Evolutionary conservation across 2,329 filamentous ascomycete genomes (phyloP).

Genomic region (Apiospora pterosperma): DNA sequence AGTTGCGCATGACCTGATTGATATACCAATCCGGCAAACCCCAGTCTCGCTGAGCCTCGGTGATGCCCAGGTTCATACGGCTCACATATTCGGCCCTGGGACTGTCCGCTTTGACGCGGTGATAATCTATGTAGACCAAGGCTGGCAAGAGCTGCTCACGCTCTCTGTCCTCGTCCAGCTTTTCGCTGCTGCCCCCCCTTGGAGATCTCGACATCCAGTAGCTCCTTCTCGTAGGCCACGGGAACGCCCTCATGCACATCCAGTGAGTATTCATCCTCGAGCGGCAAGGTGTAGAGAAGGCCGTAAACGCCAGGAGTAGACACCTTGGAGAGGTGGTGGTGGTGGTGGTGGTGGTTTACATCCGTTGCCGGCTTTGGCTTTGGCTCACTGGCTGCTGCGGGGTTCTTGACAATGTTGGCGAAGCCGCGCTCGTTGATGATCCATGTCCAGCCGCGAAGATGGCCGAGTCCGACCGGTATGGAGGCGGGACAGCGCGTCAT

Average conservation of each 20-base stretch:
- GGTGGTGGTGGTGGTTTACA: neutral
- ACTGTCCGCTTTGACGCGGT: constrained; percentile 31
- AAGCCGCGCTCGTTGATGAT: constrained; percentile 65
- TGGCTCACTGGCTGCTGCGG: neutral
- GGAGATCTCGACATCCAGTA: constrained; percentile 28
- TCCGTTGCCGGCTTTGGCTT: neutral
- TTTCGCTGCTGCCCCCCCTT: constrained; percentile 13
- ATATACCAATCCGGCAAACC: constrained; percentile 56
- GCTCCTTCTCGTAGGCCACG: constrained; percentile 55
- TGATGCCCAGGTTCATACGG: constrained; percentile 61
- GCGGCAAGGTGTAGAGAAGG: constrained; percentile 50
- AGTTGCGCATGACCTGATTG: constrained; percentile 48
- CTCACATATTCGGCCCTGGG: constrained; percentile 57
- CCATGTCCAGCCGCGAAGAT: constrained; percentile 57
- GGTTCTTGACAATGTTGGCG: constrained; percentile 58
- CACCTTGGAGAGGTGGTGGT: neutral
- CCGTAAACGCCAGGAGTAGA: constrained; percentile 47
- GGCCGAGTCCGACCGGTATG: constrained; percentile 52
- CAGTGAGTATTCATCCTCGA: constrained; percentile 46
- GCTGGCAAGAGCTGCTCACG: constrained; percentile 24
- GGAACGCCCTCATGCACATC: constrained; percentile 63
- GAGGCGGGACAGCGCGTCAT: constrained; percentile 55
- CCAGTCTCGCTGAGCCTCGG: constrained; percentile 50
- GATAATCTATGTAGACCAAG: constrained; percentile 59
- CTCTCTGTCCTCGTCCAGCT: neutral